Evolutionary conservation across 2,329 filamentous ascomycete genomes (phyloP).

Genomic region (Paraconiothyrium sp.): DNA sequence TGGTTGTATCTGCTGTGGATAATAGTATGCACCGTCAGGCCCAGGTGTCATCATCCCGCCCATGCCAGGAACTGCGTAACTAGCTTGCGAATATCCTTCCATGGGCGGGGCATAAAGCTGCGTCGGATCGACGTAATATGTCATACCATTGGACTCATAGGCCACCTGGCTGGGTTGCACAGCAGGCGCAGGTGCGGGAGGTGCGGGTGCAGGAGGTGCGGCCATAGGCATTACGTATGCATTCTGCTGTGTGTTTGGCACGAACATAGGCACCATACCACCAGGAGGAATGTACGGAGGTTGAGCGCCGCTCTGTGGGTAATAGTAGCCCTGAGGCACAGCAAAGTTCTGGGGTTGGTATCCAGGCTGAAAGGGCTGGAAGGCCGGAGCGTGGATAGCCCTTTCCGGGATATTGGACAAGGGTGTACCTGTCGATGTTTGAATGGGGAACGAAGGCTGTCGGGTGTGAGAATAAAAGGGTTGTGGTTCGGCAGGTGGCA

Average conservation of each 20-base stretch:
- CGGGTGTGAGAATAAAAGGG: constrained; percentile 70
- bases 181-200: constrained; percentile 30
- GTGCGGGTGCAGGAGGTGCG: constrained; percentile 39
- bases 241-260: constrained; percentile 64
- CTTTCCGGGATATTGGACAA: constrained; percentile 92
- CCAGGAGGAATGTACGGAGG: constrained; percentile 57
- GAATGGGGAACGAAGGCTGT: constrained; percentile 74
- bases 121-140: constrained; percentile 90
- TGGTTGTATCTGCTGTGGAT: constrained; percentile 62
- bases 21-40: constrained; percentile 66
- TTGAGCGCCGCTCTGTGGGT: constrained; percentile 55
- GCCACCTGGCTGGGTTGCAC: constrained; percentile 69
- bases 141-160: constrained; percentile 94
- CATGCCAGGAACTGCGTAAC: constrained; percentile 71
- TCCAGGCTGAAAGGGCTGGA: constrained; percentile 73
- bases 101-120: constrained; percentile 65
- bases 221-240: constrained; percentile 53
- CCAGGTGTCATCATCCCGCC: constrained; percentile 78
- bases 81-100: constrained; percentile 50
- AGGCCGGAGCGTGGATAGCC: constrained; percentile 88
- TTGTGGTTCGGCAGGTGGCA: constrained; percentile 57
- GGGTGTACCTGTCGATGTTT: constrained; percentile 78
- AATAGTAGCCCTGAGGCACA: constrained; percentile 68
- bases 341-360: constrained; percentile 57
- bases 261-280: constrained; percentile 64